Conservation (phyloP, 805 yeast genomes). For the Kuraishia hungarica region DNA sequence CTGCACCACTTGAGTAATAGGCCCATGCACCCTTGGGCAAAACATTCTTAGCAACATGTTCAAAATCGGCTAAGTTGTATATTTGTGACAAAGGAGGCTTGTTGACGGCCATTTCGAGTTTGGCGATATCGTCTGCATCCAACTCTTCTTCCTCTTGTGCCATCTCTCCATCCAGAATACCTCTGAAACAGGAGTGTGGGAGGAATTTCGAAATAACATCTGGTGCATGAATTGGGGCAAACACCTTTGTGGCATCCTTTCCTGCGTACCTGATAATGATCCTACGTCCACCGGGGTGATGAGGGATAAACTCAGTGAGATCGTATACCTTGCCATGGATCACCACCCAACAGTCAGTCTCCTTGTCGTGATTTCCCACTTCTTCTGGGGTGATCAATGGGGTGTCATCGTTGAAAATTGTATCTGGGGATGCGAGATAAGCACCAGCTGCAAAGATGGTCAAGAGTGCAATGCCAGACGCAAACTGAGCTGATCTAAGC, state of each 20-base stretch:
- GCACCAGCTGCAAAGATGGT: conserved; percentile 23
- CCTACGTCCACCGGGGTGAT: conserved; percentile 27
- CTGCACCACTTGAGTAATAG: conserved; percentile 85
- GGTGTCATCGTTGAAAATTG: conserved; percentile 1
- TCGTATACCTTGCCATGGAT: conserved; percentile 37
- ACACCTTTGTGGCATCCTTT: conserved; percentile 72
- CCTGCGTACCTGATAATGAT: conserved; percentile 34
- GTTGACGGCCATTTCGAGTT: conserved; percentile 32
- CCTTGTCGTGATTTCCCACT: conserved; percentile 38
- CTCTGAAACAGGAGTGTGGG: conserved; percentile 52
- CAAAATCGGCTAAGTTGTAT: conserved; percentile 80
- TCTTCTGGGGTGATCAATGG: conserved; percentile 1
- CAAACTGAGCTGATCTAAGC: background rate
- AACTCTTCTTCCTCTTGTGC: conserved; percentile 21
- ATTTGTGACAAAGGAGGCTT: conserved; percentile 67
- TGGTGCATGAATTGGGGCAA: conserved; percentile 87
- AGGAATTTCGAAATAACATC: conserved; percentile 66
- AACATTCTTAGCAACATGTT: conserved; percentile 72
- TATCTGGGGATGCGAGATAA: background rate
- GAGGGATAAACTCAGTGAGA: conserved; percentile 27
- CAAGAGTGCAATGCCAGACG: background rate
- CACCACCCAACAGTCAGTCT: conserved; percentile 39
- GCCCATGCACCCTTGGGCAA: conserved; percentile 84
- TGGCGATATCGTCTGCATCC: conserved; percentile 32
- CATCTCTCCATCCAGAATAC: conserved; percentile 23